Percentiles rank a stretch among this genome's conserved stretches.
These are phyloP conservation scores for Colletotrichum cereale DNA, from an alignment of 2,329 filamentous ascomycete genomes.

Conservation along the genomic window DNA sequence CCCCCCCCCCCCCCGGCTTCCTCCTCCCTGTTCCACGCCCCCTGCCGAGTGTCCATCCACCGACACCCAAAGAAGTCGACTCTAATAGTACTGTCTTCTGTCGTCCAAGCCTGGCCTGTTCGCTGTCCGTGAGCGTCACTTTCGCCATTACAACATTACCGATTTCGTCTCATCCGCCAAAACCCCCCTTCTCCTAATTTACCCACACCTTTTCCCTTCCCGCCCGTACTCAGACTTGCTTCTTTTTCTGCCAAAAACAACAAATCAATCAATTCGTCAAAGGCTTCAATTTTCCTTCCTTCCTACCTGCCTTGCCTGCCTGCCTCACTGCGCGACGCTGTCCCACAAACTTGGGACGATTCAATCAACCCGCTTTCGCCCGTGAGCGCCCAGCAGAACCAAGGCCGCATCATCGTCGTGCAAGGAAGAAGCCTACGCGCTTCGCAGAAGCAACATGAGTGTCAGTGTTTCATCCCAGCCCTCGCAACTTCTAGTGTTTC, in stretches of 20 bases:
- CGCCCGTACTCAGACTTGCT: slow-evolving; percentile 39
- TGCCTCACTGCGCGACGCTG: slow-evolving; percentile 10
- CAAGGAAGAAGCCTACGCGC: slow-evolving; percentile 42
- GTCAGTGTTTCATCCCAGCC: slow-evolving; percentile 57
- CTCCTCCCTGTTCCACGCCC: slow-evolving; percentile 9
- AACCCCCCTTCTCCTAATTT: not conserved
- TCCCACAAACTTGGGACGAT: not conserved
- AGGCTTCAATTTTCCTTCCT: slow-evolving; percentile 18
- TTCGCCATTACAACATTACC: slow-evolving; percentile 23
- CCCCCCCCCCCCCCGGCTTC: not conserved
- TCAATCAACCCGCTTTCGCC: slow-evolving; percentile 11
- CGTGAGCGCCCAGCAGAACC: not conserved
- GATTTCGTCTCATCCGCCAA: slow-evolving; percentile 28
- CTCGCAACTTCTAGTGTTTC: slow-evolving; percentile 44
- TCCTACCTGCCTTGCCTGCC: slow-evolving; percentile 2
- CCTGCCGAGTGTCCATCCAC: too few species aligned
- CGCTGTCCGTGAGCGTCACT: slow-evolving; percentile 9
- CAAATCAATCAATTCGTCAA: not conserved
- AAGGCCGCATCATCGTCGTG: slow-evolving; percentile 26
- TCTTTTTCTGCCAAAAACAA: slow-evolving; percentile 20
- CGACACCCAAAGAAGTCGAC: too few species aligned
- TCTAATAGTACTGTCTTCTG: too few species aligned
- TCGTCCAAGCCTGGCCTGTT: slow-evolving; percentile 18
- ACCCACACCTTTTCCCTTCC: not conserved
- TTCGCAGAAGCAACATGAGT: slow-evolving; percentile 57